Evolutionary conservation across 257 asterid genomes (phyloP).

Genomic region (Cordia subcordata): DNA sequence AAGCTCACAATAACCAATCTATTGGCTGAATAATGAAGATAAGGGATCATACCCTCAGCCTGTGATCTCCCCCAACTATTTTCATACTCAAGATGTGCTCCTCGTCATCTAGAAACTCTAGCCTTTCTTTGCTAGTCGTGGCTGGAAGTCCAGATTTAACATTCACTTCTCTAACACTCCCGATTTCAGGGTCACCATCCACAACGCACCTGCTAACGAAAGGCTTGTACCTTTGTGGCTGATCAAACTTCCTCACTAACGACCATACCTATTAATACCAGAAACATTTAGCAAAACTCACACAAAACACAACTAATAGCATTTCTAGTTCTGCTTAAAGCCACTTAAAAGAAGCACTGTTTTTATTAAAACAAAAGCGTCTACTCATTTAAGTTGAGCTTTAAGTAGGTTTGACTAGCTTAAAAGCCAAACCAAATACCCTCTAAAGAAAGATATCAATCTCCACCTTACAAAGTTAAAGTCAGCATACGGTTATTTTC

Average conservation of each 20-base stretch:
- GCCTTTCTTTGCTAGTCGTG: slow-evolving; percentile 78
- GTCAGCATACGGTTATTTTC: too few species aligned
- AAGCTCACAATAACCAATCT: too few species aligned
- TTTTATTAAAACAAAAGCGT: too few species aligned
- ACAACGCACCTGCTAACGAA: slow-evolving; percentile 79
- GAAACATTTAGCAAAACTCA: slow-evolving; percentile 1
- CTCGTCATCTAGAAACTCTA: slow-evolving; percentile 77
- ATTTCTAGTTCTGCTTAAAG: background rate
- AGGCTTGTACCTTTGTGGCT: slow-evolving; percentile 92
- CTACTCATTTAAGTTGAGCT: too few species aligned
- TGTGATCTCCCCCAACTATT: slow-evolving; percentile 95
- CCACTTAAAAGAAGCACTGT: background rate
- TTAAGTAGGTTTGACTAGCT: too few species aligned
- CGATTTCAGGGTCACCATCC: slow-evolving; percentile 72
- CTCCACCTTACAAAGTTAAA: too few species aligned
- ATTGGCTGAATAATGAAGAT: background rate
- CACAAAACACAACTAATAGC: background rate
- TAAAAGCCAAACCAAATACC: too few species aligned
- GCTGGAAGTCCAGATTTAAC: slow-evolving; percentile 90
- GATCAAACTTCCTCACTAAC: slow-evolving; percentile 82
- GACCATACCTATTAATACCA: slow-evolving; percentile 64
- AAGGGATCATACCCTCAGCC: slow-evolving; percentile 53
- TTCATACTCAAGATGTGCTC: slow-evolving; percentile 71
- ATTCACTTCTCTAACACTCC: slow-evolving; percentile 81
- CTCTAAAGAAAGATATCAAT: too few species aligned